These are phyloP conservation scores for Linnemannia zychae DNA, from an alignment of 192 early-diverging fungal genomes.

Conservation along the genomic window DNA sequence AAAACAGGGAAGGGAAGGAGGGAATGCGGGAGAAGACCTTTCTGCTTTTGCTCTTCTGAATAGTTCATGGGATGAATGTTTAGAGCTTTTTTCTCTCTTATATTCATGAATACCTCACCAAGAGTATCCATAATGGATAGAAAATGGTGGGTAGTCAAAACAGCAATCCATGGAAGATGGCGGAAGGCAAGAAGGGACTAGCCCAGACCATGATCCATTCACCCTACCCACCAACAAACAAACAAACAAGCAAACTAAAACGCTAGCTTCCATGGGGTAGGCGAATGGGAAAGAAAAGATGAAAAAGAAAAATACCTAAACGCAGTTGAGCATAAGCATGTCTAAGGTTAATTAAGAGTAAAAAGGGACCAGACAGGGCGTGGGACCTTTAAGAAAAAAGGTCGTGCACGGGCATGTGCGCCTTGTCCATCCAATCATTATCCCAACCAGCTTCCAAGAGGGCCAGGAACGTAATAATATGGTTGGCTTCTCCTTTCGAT, in stretches of 20 bases:
- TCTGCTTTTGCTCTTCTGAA: background rate
- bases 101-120: background rate
- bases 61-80: background rate
- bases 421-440: too few species aligned
- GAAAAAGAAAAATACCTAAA: too few species aligned
- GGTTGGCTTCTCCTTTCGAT: too few species aligned
- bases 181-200: background rate
- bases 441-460: too few species aligned
- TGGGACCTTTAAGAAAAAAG: too few species aligned
- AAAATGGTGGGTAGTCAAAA: background rate
- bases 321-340: too few species aligned
- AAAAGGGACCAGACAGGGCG: too few species aligned
- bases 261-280: too few species aligned
- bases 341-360: too few species aligned
- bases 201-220: slow-evolving; percentile 2
- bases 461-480: too few species aligned
- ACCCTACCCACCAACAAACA: background rate
- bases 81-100: background rate
- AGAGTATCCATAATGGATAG: background rate
- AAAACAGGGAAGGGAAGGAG: background rate
- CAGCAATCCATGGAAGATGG: background rate
- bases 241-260: background rate
- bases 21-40: background rate
- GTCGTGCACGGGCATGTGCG: too few species aligned
- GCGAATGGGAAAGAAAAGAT: too few species aligned